These are phyloP conservation scores for Graphilbum ipis-grandicollis DNA, from an alignment of 2,329 filamentous ascomycete genomes.

Conservation along the genomic window DNA sequence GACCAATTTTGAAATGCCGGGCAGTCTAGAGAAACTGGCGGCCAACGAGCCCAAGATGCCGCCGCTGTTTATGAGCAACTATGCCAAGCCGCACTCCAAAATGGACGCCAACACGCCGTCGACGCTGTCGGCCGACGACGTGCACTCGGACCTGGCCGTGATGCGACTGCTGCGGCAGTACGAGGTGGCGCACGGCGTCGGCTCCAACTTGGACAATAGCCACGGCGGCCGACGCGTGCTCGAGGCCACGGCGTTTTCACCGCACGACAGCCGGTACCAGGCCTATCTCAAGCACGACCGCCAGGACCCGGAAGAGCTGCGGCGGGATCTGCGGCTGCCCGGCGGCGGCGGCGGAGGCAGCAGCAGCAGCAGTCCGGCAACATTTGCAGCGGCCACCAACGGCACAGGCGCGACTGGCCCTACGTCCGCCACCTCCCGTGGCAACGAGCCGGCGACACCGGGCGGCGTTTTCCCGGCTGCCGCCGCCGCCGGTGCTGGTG, in stretches of 20 bases:
- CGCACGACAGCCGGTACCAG: slow-evolving; percentile 28
- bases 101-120: slow-evolving; percentile 39
- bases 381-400: slow-evolving; percentile 6
- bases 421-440: no score
- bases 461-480: slow-evolving; percentile 5
- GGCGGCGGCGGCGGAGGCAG: slow-evolving; percentile 7
- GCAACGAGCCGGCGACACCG: background rate
- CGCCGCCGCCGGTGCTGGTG: slow-evolving; percentile 11
- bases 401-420: slow-evolving; percentile 1
- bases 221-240: slow-evolving; percentile 36
- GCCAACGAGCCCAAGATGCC: slow-evolving; percentile 41
- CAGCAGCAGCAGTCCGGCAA: slow-evolving; percentile 12
- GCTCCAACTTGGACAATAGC: slow-evolving; percentile 36
- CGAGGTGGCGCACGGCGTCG: slow-evolving; percentile 31
- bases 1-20: slow-evolving; percentile 38
- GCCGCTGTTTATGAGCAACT: slow-evolving; percentile 36
- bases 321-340: slow-evolving; percentile 31
- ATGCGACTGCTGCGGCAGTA: slow-evolving; percentile 42
- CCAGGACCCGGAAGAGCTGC: slow-evolving; percentile 28
- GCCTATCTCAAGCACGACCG: slow-evolving; percentile 28
- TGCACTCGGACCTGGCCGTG: slow-evolving; percentile 36
- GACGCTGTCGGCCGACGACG: slow-evolving; percentile 31
- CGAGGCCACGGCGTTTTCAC: slow-evolving; percentile 33
- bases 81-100: slow-evolving; percentile 38
- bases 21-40: slow-evolving; percentile 39